Evolutionary conservation across 1,284 basidiomycete genomes (phyloP), one percentile per base, ranked within the genome.

Genomic region (Erythrobasidium hasegawianum): DNA sequence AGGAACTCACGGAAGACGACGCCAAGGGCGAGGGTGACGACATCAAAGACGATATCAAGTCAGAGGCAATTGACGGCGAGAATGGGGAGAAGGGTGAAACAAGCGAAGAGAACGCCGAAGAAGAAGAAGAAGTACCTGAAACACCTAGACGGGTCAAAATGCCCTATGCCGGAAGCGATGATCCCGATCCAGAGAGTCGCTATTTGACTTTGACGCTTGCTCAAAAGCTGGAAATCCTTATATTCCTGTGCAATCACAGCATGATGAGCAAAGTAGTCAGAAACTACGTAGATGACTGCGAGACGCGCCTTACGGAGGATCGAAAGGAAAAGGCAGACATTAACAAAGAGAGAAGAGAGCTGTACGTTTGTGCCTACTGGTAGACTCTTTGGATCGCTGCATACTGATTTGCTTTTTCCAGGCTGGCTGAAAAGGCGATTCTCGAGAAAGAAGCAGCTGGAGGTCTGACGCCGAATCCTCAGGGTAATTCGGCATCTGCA

Each of bases 281-380:
- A 75, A 78, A 82, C 11, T 90, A 89, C 74, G 89, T 97, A 84
- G 96, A 98, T 72, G 84, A 86, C 59, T 91, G 89, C 73, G 93
- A 94, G 73, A 84, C 87, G 71, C 86, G 88, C 70, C 79, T 98
- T 68, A 97, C 96, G 10, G 89, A 93, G 49, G 81, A 96, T 57
- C 81, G 95, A 70, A 98, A 98, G 79, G 91, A 95, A 77, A 90
- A 94, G 77, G 90, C 95, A 40, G 95, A 98, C 71, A 85, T 94
- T 59, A 94, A 93, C 77, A 83, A 94, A 68, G 82, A 87, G 72
- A 87, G 88, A 79, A 93, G 90, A 78, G 85, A 87, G 75, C 82
- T 87, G 90, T 60, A 29, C 11, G 57, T 57, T n/a, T 16, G n/a
- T n/a, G n/a, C n/a, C n/a, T n/a, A n/a, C n/a, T n/a, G n/a, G n/a